These are phyloP conservation scores for Dryas drummondii DNA, from an alignment of 306 rosid genomes.

Conservation along the genomic window DNA sequence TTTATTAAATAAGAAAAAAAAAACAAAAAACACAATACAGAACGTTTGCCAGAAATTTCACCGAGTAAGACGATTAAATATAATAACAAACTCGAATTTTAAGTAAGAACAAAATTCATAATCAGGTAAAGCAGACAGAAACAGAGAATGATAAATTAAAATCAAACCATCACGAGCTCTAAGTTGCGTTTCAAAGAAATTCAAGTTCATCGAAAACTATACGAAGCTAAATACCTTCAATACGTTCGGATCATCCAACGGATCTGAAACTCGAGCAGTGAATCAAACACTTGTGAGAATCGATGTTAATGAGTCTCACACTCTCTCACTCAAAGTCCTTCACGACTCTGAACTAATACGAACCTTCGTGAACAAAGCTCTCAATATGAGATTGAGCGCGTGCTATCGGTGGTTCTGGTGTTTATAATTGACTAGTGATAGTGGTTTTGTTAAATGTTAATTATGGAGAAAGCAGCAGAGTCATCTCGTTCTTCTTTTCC, in stretches of 20 bases:
- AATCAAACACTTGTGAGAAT: not conserved
- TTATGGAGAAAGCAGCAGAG: not conserved
- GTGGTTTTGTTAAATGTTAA: not conserved
- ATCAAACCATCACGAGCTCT: not conserved
- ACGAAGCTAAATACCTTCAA: constrained; percentile 4
- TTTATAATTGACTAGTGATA: not conserved
- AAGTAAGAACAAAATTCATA: not conserved
- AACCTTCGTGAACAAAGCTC: constrained; percentile 1
- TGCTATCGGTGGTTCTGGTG: constrained; percentile 5
- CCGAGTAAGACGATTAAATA: not conserved
- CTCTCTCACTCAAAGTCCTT: constrained; percentile 7
- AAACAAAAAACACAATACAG: not conserved
- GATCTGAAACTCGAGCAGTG: constrained; percentile 1
- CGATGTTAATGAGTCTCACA: not conserved
- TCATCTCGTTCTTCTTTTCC: not conserved
- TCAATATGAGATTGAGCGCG: not conserved
- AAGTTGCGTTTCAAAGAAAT: not conserved
- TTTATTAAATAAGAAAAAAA: not conserved
- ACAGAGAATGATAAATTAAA: not conserved
- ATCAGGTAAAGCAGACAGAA: not conserved
- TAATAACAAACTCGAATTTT: not conserved
- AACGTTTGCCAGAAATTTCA: not conserved
- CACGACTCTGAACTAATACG: not conserved
- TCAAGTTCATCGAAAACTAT: not conserved
- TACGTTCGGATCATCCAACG: constrained; percentile 4